These are phyloP conservation scores for Dryadomyces quercus-mongolicae DNA, from an alignment of 2,329 filamentous ascomycete genomes.

Conservation along the genomic window DNA sequence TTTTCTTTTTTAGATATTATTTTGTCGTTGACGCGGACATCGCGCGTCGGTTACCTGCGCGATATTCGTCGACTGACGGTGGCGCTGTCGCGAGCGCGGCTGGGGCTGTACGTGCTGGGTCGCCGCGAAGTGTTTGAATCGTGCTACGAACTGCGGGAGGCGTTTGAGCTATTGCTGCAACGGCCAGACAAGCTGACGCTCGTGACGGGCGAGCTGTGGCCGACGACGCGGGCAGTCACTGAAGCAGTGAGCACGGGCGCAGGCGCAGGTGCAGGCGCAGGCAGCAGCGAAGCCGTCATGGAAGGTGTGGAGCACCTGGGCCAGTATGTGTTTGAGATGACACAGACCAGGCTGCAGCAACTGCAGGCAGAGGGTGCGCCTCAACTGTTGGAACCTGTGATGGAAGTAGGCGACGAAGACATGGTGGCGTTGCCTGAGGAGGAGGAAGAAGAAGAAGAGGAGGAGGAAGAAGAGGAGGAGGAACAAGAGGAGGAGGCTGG, in stretches of 20 bases:
- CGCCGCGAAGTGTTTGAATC: conserved; percentile 79
- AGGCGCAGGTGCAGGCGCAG: conserved; percentile 25
- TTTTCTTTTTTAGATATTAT: conserved; percentile 94
- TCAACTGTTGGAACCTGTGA: neutral
- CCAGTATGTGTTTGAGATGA: conserved; percentile 96
- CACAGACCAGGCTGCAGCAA: conserved; percentile 46
- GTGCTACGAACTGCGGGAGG: conserved; percentile 76
- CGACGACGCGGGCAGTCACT: conserved; percentile 42
- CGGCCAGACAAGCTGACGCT: conserved; percentile 73
- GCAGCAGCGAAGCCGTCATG: conserved; percentile 58
- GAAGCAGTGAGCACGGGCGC: conserved; percentile 32
- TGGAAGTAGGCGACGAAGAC: neutral
- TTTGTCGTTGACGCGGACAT: conserved; percentile 81
- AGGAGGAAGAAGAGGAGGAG: neutral
- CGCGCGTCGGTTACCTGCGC: conserved; percentile 79
- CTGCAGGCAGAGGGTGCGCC: conserved; percentile 20
- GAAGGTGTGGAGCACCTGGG: conserved; percentile 87
- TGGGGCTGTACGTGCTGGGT: conserved; percentile 87
- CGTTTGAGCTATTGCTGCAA: conserved; percentile 66
- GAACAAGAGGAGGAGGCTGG: neutral
- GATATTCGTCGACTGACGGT: conserved; percentile 91
- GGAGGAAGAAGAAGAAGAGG: neutral
- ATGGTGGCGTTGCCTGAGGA: neutral
- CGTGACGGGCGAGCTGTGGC: conserved; percentile 78
- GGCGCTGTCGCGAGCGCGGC: conserved; percentile 78